Percentiles rank a stretch among this genome's conserved stretches.
Conservation (phyloP, 2,329 filamentous ascomycete species). For the Metarhizium brunneum region DNA sequence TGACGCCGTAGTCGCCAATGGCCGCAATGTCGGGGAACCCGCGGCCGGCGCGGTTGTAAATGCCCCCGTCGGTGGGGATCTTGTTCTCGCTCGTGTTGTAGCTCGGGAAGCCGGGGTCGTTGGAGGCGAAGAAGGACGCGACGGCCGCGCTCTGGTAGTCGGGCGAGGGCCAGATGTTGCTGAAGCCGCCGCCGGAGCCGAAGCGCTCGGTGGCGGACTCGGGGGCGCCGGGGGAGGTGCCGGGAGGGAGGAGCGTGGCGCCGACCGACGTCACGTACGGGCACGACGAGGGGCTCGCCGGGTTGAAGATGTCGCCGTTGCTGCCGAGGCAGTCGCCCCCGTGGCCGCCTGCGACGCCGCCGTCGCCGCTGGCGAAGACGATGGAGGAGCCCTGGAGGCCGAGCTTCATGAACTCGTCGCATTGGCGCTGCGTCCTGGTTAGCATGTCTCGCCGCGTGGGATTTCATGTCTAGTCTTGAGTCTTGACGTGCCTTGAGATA, state of each 20-base stretch:
- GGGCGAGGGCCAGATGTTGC: constrained; percentile 21
- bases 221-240: constrained; percentile 4
- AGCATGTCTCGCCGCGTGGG: neutral
- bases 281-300: neutral
- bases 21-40: constrained; percentile 29
- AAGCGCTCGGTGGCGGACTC: constrained; percentile 9
- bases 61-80: constrained; percentile 19
- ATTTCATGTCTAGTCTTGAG: too few relatives aligned
- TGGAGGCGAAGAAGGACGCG: constrained; percentile 14
- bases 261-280: constrained; percentile 2
- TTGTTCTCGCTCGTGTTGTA: constrained; percentile 24
- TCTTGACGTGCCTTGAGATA: constrained; percentile 27
- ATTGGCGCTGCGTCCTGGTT: constrained; percentile 30
- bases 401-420: constrained; percentile 48
- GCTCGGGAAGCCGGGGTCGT: constrained; percentile 14
- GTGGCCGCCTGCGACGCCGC: constrained; percentile 11
- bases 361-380: constrained; percentile 32
- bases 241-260: neutral
- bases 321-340: constrained; percentile 3
- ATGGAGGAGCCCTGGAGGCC: constrained; percentile 41
- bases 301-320: constrained; percentile 7
- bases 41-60: constrained; percentile 25
- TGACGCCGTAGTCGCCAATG: constrained; percentile 35
- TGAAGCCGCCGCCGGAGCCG: constrained; percentile 22
- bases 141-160: constrained; percentile 18